These are phyloP conservation scores for Arxiozyma bovina DNA, from an alignment of 1,139 yeast species.

Conservation along the genomic window DNA sequence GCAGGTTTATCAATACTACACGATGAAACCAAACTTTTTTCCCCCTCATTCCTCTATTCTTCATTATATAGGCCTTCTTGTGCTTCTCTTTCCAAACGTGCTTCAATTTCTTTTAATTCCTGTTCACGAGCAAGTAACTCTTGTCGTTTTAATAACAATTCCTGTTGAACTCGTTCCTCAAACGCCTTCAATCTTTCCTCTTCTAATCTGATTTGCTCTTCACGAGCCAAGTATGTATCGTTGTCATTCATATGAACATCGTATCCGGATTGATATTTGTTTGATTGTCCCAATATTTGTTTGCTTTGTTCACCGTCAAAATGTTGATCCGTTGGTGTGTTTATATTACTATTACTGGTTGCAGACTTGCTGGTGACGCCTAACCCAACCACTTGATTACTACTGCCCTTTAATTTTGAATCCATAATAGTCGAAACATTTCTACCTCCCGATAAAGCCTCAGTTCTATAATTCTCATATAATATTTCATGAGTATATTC, in stretches of 20 bases:
- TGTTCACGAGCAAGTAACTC: constrained; percentile 82
- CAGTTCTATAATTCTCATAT: constrained; percentile 90
- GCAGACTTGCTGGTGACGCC: neutral
- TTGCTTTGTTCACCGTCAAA: constrained; percentile 4
- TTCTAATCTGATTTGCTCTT: constrained; percentile 71
- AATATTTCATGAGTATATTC: constrained; percentile 87
- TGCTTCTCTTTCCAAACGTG: constrained; percentile 52
- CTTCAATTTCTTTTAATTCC: constrained; percentile 77
- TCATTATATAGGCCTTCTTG: constrained; percentile 6
- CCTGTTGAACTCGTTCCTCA: constrained; percentile 85
- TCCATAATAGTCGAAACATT: constrained; percentile 2
- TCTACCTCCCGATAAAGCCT: constrained; percentile 54
- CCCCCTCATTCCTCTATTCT: constrained; percentile 3
- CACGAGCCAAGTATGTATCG: constrained; percentile 54
- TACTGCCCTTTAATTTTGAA: constrained; percentile 1
- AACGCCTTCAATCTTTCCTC: constrained; percentile 72
- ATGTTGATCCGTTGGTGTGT: neutral
- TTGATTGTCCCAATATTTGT: neutral
- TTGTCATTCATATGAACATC: constrained; percentile 10
- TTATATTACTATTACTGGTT: neutral
- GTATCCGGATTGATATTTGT: neutral
- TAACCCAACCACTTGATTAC: constrained; percentile 1
- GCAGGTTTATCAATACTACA: no score
- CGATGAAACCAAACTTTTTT: neutral
- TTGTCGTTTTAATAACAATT: constrained; percentile 71